Evolutionary conservation across 1,139 yeast species (phyloP), one percentile per base, ranked within the genome.

Genomic region (Arxiozyma slooffiae): DNA sequence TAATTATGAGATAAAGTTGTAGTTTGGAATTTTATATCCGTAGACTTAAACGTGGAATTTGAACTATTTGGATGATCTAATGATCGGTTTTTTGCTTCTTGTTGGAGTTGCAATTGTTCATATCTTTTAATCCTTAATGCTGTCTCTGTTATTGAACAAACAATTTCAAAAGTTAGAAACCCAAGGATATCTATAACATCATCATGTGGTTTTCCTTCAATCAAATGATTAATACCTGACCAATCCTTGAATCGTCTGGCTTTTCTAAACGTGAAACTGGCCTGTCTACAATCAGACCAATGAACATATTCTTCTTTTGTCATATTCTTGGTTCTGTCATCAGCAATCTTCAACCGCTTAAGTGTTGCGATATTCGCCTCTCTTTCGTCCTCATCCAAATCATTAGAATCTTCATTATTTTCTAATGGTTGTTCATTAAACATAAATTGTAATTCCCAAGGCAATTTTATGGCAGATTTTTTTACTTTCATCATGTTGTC

Each of bases 281-380:
- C 98, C 67, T 92, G 98, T 57, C 99, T 79, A 70, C 98, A 92
- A 65, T 92, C 99, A 16, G 96, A 85, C 97, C 97, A 92, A 67
- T 94, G 98, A 18, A 90, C 98, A 61, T 92, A 92, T 66, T 92
- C 98, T 62, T 92, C 97, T 60, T 83, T 82, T 0, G 98, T 92
- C 99, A 92, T 94, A 57, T 85, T 79, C 58, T 76, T 79, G 0
- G 99, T 92, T 57, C 98, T 75, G 53, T 92, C 97, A 67, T 92
- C 99, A 3, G 97, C 97, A 71, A 80, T 82, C 63, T 89, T 89
- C 58, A 92, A 75, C 53, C 97, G 73, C 65, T 89, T 89, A 66
- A 89, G 72, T 17, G 96, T 87, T 0, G 95, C 95, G 42, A 84
- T 72, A 41, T 88, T 85, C 1, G 97, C 97, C 46, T 95, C 97